phyloP scores from a whole-genome alignment of 2,329 filamentous ascomycete species.

The Fusarium euwallaceae region DNA sequence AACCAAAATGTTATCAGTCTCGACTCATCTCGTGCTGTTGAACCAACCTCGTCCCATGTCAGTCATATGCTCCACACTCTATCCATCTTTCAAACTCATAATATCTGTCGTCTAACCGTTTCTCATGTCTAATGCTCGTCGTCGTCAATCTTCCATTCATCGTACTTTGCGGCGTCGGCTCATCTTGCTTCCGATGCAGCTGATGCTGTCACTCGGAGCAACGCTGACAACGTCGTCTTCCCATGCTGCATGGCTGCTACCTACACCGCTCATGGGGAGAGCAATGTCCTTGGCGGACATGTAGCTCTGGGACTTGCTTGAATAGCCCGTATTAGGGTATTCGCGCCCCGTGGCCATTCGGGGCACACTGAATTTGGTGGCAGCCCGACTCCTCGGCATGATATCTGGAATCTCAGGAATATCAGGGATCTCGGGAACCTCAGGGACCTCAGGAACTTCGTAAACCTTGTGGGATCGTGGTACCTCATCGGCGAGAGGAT shows the following conservation, averaged over 20 bases:
- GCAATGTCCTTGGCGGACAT: conserved; percentile 52
- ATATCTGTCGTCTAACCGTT: conserved; percentile 27
- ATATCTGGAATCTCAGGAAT: conserved; percentile 34
- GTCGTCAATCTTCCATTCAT: conserved; percentile 25
- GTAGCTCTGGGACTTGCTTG: conserved; percentile 43
- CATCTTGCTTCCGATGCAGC: conserved; percentile 64
- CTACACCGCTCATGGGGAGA: conserved; percentile 58
- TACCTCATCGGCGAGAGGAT: conserved; percentile 8
- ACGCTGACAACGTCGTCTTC: conserved; percentile 67
- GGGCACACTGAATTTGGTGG: conserved; percentile 44
- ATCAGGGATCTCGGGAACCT: conserved; percentile 34
- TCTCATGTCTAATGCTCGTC: conserved; percentile 19
- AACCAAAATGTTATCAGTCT: conserved; percentile 17
- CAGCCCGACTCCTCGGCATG: conserved; percentile 49
- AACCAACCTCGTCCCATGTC: not conserved
- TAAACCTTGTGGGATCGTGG: not conserved
- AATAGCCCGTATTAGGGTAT: conserved; percentile 35
- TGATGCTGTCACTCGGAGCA: conserved; percentile 72
- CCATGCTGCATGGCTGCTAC: conserved; percentile 57
- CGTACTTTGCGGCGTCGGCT: conserved; percentile 44
- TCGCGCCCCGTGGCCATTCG: conserved; percentile 36
- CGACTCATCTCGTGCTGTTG: conserved; percentile 14
- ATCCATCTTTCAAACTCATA: conserved; percentile 24
- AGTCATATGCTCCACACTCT: conserved; percentile 20
- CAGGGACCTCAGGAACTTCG: conserved; percentile 11